Evolutionary conservation across 129 eudicot genomes (phyloP), one percentile per base, ranked within the genome.

Genomic region (Solidago caesia): DNA sequence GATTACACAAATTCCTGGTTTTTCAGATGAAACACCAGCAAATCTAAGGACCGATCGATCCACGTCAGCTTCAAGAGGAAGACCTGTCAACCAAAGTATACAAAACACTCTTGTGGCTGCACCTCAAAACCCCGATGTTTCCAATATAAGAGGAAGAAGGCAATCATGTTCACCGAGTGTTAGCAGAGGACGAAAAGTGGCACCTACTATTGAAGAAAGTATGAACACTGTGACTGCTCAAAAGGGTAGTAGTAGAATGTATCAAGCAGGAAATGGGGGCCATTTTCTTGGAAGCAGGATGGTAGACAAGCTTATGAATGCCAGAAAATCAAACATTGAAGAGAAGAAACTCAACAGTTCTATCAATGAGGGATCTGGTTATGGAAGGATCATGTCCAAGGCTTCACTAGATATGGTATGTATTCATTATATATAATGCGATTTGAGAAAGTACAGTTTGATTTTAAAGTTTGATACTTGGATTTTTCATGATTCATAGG

Each of bases 221-320:
- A 64, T 45, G 26, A 39, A 42, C 13, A 9, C 26, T n/a, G 14
- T 66, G 52, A 44, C 52, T 66, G 41, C 21, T 59, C 29, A 44
- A 42, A 12, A 44, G 5, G 5, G 7, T 61, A 79, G 71, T 15
- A 13, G 49, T 33, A 65, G 64, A 77, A 78, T 70, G 83, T 67
- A 71, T 75, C 85, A 82, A 53, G 39, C 72, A 29, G 79, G 82
- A 26, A 82, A 63, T 51, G 74, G 84, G 44, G 83, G 80, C 15
- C 96, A 87, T 45, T 66, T 90, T 55, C 66, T 77, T 70, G 93
- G 92, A 55, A 90, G 96, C 42, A 78, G 83, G 70, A 87, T 90
- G 96, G 90, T 87, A 79, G 96, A 90, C 53, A 90, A 82, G 80
- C 72, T 90, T 64, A 72, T 87, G 90, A 85, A 75, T 84, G 92